These are phyloP conservation scores for Rosa lucieae DNA, from an alignment of 306 rosid genomes.

Conservation along the genomic window DNA sequence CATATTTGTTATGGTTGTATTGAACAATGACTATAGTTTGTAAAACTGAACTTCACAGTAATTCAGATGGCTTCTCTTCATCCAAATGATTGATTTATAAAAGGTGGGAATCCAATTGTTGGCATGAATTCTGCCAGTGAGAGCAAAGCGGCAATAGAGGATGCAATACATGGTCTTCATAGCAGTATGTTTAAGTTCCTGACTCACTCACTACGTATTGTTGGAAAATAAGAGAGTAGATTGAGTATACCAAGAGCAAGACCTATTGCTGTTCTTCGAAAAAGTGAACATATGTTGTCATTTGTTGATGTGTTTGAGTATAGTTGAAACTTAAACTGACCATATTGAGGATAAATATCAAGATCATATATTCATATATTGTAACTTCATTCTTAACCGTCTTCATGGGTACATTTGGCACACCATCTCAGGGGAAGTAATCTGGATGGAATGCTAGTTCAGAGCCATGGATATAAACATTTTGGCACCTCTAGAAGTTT, in stretches of 20 bases:
- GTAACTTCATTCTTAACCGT: too few species aligned
- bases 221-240: too few species aligned
- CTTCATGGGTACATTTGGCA: too few species aligned
- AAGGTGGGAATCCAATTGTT: constrained; percentile 60
- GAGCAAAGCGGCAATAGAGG: constrained; percentile 69
- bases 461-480: too few species aligned
- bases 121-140: constrained; percentile 97
- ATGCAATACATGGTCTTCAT: constrained; percentile 93
- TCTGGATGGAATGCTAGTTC: too few species aligned
- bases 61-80: background rate
- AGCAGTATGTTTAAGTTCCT: constrained; percentile 54
- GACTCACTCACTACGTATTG: background rate
- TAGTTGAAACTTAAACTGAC: too few species aligned
- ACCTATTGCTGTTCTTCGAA: background rate
- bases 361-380: background rate
- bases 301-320: too few species aligned
- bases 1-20: background rate
- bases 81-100: too few species aligned
- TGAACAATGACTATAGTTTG: background rate
- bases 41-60: background rate
- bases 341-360: too few species aligned
- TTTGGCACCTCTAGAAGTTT: too few species aligned
- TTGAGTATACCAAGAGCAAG: background rate
- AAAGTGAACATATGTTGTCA: too few species aligned
- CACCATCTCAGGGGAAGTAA: too few species aligned